These are phyloP conservation scores for Daedalea quercina DNA, from an alignment of 768 basidiomycete genomes.

Conservation along the genomic window DNA sequence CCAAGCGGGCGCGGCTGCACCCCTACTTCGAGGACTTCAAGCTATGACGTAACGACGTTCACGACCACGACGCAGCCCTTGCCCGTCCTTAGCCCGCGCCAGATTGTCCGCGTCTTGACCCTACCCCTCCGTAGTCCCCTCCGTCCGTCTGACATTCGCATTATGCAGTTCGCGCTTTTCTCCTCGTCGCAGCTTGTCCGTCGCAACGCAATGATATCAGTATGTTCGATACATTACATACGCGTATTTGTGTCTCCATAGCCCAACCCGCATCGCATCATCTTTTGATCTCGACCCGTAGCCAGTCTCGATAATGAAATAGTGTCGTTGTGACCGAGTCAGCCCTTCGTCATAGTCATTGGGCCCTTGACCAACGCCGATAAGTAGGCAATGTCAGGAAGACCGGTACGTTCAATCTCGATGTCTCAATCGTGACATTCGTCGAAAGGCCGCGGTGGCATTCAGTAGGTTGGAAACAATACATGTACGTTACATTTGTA, in stretches of 20 bases:
- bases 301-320: constrained; percentile 1
- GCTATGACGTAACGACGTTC: constrained; percentile 6
- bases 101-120: background rate
- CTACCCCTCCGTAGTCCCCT: too few relatives aligned
- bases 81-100: background rate
- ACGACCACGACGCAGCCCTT: background rate
- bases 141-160: background rate
- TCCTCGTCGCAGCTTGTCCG: background rate
- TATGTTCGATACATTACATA: constrained; percentile 8
- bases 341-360: background rate
- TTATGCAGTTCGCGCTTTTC: background rate
- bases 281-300: background rate
- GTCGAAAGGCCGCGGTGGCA: too few relatives aligned
- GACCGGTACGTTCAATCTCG: too few relatives aligned
- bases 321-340: background rate
- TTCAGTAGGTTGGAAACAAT: too few relatives aligned
- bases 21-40: constrained; percentile 47
- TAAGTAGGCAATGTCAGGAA: too few relatives aligned
- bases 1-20: constrained; percentile 50
- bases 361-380: background rate
- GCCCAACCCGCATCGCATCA: constrained; percentile 2
- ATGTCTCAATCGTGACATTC: too few relatives aligned
- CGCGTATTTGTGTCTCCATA: constrained; percentile 1
- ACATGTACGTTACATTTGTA: too few relatives aligned
- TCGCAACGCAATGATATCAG: constrained; percentile 3